phyloP scores from a whole-genome alignment of 192 early-diverging fungal species.

The Entophlyctis luteolus region DNA sequence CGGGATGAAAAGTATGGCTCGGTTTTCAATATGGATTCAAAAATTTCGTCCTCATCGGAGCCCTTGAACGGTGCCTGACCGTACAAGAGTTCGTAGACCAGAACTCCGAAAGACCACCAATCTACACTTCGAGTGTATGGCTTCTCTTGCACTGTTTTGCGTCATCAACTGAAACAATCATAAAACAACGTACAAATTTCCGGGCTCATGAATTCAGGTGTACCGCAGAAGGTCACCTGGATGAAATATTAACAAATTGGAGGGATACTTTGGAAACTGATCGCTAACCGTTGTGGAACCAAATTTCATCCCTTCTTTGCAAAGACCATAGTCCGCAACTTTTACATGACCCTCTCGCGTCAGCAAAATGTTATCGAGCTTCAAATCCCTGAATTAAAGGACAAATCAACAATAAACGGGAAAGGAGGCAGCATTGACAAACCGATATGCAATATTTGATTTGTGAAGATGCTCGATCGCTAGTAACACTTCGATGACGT shows the following conservation, averaged over 20 bases:
- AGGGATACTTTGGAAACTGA: too few species aligned
- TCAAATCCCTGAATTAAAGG: constrained; percentile 69
- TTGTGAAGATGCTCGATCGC: constrained; percentile 96
- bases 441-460: constrained; percentile 85
- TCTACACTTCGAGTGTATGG: constrained; percentile 93
- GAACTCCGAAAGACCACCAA: constrained; percentile 90
- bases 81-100: constrained; percentile 61
- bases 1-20: constrained; percentile 90
- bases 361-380: constrained; percentile 94
- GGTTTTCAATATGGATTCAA: constrained; percentile 92
- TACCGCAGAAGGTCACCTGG: constrained; percentile 97
- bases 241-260: too few species aligned
- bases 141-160: constrained; percentile 68
- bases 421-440: too few species aligned
- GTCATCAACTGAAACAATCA: background rate
- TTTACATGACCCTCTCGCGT: constrained; percentile 93
- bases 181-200: constrained; percentile 65
- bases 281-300: constrained; percentile 80
- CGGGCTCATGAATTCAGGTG: constrained; percentile 98
- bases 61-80: constrained; percentile 85
- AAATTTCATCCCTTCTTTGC: constrained; percentile 92
- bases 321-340: constrained; percentile 97
- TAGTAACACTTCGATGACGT: constrained; percentile 91
- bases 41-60: constrained; percentile 96
- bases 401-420: too few species aligned